phyloP scores from a whole-genome alignment of 345 rosid genomes.

The Heritiera fomes region DNA sequence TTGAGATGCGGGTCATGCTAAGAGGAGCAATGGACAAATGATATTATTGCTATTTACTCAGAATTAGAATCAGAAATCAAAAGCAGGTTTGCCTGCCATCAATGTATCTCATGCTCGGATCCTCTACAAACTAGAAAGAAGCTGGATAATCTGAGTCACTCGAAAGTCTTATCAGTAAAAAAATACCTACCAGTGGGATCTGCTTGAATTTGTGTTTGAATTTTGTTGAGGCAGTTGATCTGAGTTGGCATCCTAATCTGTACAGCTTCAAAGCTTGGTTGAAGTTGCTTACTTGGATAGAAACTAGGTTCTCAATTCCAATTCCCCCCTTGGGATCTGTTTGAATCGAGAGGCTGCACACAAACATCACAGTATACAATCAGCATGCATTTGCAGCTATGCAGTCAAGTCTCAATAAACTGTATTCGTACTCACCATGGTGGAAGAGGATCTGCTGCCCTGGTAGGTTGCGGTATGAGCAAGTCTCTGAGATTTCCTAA shows the following conservation, averaged over 20 bases:
- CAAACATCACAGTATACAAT: conserved; percentile 12
- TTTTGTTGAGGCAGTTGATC: conserved; percentile 81
- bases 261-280: conserved; percentile 69
- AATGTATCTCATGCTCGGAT: background rate
- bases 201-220: conserved; percentile 68
- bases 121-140: conserved; percentile 8
- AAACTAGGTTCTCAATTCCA: conserved; percentile 63
- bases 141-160: background rate
- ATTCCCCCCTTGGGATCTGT: conserved; percentile 59
- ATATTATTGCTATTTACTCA: background rate
- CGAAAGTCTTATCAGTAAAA: conserved; percentile 8
- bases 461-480: conserved; percentile 56
- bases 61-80: conserved; percentile 6
- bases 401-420: background rate
- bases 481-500: conserved; percentile 78
- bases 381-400: background rate
- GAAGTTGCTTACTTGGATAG: conserved; percentile 55
- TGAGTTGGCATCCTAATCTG: conserved; percentile 64
- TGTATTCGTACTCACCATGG: conserved; percentile 50
- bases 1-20: conserved; percentile 71
- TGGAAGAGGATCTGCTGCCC: conserved; percentile 50
- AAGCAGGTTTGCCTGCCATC: background rate
- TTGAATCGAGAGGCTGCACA: conserved; percentile 66
- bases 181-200: conserved; percentile 76
- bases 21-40: conserved; percentile 4